Conservation (phyloP, 495 filamentous ascomycete genomes). For the Oleoguttula mirabilis region DNA sequence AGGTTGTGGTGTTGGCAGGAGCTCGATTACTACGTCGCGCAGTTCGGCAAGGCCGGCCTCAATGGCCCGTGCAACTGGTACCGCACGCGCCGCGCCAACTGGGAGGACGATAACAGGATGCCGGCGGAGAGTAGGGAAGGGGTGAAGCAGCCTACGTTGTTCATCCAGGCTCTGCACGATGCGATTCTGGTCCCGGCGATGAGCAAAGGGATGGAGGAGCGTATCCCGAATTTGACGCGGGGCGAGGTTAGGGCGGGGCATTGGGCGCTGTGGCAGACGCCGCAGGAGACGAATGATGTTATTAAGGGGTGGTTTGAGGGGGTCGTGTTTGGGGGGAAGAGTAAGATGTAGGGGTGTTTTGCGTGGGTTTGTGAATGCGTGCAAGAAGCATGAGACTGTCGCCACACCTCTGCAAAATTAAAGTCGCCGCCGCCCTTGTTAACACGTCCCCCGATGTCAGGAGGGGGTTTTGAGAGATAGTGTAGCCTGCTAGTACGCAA, state of each 20-base stretch:
- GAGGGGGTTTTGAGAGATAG: no score
- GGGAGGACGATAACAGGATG: constrained; percentile 48
- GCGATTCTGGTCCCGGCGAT: constrained; percentile 49
- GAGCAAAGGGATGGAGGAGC: constrained; percentile 53
- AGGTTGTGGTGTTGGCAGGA: constrained; percentile 46
- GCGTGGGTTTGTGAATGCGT: not conserved
- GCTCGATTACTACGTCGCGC: constrained; percentile 60
- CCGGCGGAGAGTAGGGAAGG: constrained; percentile 8
- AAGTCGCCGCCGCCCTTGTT: constrained; percentile 1
- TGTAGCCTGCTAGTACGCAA: no score
- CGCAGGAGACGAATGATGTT: constrained; percentile 28
- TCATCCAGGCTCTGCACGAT: constrained; percentile 62
- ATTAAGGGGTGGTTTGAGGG: constrained; percentile 31
- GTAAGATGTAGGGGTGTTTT: constrained; percentile 27
- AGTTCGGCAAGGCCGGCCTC: constrained; percentile 60
- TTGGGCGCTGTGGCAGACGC: constrained; percentile 33
- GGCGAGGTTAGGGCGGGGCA: constrained; percentile 29
- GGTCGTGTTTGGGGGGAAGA: constrained; percentile 27
- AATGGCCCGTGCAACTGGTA: constrained; percentile 80
- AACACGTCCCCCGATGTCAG: no score
- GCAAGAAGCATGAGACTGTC: not conserved
- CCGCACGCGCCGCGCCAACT: constrained; percentile 56
- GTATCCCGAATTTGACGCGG: constrained; percentile 45
- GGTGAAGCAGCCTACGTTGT: constrained; percentile 58
- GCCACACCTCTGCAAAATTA: no score